Evolutionary conservation across 768 basidiomycete species (phyloP).

Genomic region (Lactarius deliciosus): DNA sequence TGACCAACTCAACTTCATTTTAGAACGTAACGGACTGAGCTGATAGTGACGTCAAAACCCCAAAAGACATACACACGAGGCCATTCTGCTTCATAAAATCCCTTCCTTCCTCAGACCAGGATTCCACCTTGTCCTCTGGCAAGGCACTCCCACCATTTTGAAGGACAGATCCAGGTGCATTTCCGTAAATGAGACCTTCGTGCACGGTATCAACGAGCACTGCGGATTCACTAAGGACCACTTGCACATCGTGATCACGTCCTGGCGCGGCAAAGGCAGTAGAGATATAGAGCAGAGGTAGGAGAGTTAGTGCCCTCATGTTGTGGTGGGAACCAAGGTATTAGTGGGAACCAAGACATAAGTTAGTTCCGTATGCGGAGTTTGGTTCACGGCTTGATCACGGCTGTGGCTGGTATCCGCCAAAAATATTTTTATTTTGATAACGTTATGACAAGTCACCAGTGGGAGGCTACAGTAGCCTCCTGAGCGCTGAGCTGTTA

Average conservation of each 20-base stretch:
- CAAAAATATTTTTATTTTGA: slow-evolving; percentile 20
- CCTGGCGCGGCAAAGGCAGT: slow-evolving; percentile 41
- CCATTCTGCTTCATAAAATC: slow-evolving; percentile 69
- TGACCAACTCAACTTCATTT: slow-evolving; percentile 43
- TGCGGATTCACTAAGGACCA: slow-evolving; percentile 40
- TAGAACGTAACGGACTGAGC: background rate
- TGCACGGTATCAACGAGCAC: slow-evolving; percentile 27
- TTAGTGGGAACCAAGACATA: no score
- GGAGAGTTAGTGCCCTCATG: slow-evolving; percentile 42
- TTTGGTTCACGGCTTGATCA: background rate
- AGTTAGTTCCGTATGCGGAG: background rate
- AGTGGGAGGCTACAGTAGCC: no score
- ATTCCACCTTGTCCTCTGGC: slow-evolving; percentile 46
- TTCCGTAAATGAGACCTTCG: slow-evolving; percentile 18
- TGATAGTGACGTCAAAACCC: background rate
- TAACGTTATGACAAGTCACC: slow-evolving; percentile 13
- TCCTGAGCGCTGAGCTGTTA: no score
- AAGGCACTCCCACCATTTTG: slow-evolving; percentile 46
- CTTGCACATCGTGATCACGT: slow-evolving; percentile 45
- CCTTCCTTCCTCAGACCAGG: slow-evolving; percentile 64
- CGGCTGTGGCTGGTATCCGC: background rate
- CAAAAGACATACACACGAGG: slow-evolving; percentile 56
- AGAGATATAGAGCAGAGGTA: slow-evolving; percentile 40
- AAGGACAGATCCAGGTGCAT: slow-evolving; percentile 38
- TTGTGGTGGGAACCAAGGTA: slow-evolving; percentile 19